phyloP scores from a whole-genome alignment of 1,139 yeast species.

The Yamadazyma buinensis region DNA sequence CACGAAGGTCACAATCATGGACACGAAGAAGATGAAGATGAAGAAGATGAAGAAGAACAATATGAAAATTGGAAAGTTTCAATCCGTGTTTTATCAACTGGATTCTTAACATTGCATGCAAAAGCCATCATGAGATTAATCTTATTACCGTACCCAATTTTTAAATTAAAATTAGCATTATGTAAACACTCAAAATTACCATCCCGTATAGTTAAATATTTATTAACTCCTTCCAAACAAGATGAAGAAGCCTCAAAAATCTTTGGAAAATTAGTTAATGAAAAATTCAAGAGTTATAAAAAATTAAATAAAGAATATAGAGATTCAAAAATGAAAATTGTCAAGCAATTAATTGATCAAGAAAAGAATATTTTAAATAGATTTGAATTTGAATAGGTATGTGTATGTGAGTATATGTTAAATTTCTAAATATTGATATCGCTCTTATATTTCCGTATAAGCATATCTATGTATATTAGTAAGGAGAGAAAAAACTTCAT shows the following conservation, averaged over 20 bases:
- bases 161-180: slow-evolving; percentile 15
- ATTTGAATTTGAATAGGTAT: background rate
- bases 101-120: slow-evolving; percentile 24
- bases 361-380: slow-evolving; percentile 17
- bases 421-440: too few relatives aligned
- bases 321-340: too few relatives aligned
- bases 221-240: slow-evolving; percentile 12
- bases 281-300: slow-evolving; percentile 17
- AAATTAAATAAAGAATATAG: background rate
- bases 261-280: slow-evolving; percentile 20
- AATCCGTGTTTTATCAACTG: slow-evolving; percentile 21
- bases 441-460: background rate
- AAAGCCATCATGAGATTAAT: slow-evolving; percentile 23
- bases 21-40: slow-evolving; percentile 4
- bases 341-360: slow-evolving; percentile 16
- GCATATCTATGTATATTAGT: too few relatives aligned
- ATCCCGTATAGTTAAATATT: slow-evolving; percentile 13
- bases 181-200: slow-evolving; percentile 12
- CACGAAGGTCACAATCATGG: slow-evolving; percentile 11
- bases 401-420: slow-evolving; percentile 2
- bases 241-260: slow-evolving; percentile 5
- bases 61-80: slow-evolving; percentile 31
- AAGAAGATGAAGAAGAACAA: slow-evolving; percentile 13
- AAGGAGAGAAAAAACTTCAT: too few relatives aligned
- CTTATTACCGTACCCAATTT: slow-evolving; percentile 22